phyloP scores from a whole-genome alignment of 1,284 basidiomycete species.

The Sutorius eximius region DNA sequence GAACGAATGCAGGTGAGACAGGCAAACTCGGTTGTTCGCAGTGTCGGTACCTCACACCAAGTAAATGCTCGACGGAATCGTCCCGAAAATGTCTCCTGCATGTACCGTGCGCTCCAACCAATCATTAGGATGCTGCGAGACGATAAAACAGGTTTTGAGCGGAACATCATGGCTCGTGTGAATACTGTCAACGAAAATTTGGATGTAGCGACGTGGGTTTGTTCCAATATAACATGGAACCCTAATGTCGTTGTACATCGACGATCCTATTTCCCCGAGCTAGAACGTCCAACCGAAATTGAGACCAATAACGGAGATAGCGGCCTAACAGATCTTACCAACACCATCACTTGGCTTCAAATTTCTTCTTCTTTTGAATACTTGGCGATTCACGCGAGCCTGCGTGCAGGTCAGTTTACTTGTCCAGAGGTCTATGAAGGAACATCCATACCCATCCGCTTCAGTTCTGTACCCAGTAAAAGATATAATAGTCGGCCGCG shows the following conservation, averaged over 20 bases:
- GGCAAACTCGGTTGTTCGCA: too few species aligned
- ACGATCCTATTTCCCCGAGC: not conserved
- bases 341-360: not conserved
- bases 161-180: not conserved
- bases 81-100: not conserved
- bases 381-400: not conserved
- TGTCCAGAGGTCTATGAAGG: too few species aligned
- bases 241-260: not conserved
- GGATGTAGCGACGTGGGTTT: not conserved
- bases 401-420: not conserved
- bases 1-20: too few species aligned
- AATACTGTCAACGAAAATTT: too few species aligned
- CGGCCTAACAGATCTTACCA: not conserved
- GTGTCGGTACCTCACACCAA: too few species aligned
- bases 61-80: not conserved
- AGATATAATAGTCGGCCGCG: not conserved
- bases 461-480: not conserved
- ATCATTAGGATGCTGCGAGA: too few species aligned
- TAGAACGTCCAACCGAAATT: not conserved
- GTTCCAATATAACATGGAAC: not conserved
- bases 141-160: too few species aligned
- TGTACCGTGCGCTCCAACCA: not conserved
- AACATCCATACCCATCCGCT: not conserved
- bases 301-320: not conserved
- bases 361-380: not conserved